Base-by-base conservation (phyloP, 768 basidiomycete species). In the Mycena floridula region DNA sequence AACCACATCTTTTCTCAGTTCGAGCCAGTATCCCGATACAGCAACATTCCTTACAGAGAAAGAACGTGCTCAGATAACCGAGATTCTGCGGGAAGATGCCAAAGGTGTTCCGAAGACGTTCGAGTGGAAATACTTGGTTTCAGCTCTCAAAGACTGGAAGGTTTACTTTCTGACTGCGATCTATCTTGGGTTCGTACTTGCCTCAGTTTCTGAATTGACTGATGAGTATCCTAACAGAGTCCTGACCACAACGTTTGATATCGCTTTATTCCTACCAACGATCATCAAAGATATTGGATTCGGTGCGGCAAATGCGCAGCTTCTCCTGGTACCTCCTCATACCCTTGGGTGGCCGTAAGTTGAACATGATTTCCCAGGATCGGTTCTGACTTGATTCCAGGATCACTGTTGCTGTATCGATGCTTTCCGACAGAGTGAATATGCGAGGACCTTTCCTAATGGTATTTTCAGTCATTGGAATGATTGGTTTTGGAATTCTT, bases 11-110 rank as follows among this genome's bases (percentile, higher is more conserved):
- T 24, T 39, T 13, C 43, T 28, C 5, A 5, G 22, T 15, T 21
- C 1, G 36, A 3, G n/a, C 42, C 42, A 67, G 64, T 73, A 64
- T 51, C 69, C 73, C 25, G 69, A 72, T 40, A 73, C 70, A 1
- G 72, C 71, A 16, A 64, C 58, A 23, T 75, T 72, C 59, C 51
- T 73, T 44, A 67, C 58, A n/a, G 59, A 65, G 16, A 43, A 46
- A 1, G 72, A 73, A 51, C 59, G 62, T 37, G 49, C 21, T 32
- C 37, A 37, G 37, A 44, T 65, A 21, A 36, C 63, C 22, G 46
- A 59, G 16, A 24, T 64, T 48, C 38, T 66, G 32, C 65, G 56
- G 50, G 43, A 54, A 9, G 64, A 65, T 28, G 56, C 61, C 2
- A 57, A 61, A 46, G 46, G 50, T 42, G 60, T 66, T 25, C 56